Evolutionary conservation across 371 early-diverging fungal genomes (phyloP).

Genomic region (Apophysomyces ossiformis): DNA sequence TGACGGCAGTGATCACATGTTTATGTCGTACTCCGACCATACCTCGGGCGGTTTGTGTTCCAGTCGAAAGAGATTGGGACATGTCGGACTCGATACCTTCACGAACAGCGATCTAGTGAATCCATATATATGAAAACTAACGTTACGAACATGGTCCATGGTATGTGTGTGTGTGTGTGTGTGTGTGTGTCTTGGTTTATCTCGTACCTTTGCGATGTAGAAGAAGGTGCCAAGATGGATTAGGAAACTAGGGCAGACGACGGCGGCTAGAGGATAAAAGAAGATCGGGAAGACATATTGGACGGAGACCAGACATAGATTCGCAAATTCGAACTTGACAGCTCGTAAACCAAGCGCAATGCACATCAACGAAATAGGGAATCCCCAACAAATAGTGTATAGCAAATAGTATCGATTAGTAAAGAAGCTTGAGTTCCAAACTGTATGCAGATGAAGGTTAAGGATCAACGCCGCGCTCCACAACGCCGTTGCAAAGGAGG

Average conservation of each 20-base stretch:
- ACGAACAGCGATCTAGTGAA: slow-evolving; percentile 36
- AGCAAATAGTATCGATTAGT: slow-evolving; percentile 52
- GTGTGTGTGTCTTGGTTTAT: not conserved
- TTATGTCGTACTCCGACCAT: slow-evolving; percentile 38
- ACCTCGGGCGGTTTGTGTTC: slow-evolving; percentile 37
- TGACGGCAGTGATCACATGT: slow-evolving; percentile 60
- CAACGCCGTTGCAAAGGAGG: slow-evolving; percentile 55
- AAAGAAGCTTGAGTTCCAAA: slow-evolving; percentile 62
- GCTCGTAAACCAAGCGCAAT: slow-evolving; percentile 43
- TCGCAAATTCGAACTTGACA: slow-evolving; percentile 60
- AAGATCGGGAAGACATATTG: slow-evolving; percentile 50
- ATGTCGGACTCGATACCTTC: slow-evolving; percentile 52
- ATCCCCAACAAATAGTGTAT: slow-evolving; percentile 62
- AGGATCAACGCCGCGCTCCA: slow-evolving; percentile 63
- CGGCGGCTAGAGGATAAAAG: slow-evolving; percentile 58
- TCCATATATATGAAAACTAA: not conserved
- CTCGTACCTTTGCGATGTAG: slow-evolving; percentile 48
- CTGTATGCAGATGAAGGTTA: slow-evolving; percentile 64
- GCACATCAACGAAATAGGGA: slow-evolving; percentile 48
- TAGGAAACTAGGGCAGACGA: slow-evolving; percentile 58
- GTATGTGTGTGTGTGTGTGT: no score
- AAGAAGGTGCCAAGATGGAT: slow-evolving; percentile 61
- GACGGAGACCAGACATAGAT: slow-evolving; percentile 53
- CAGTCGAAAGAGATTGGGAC: slow-evolving; percentile 39
- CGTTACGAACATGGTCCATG: not conserved